Evolutionary conservation across 495 filamentous ascomycete species (phyloP), one percentile per base, ranked within the genome.

Genomic region (Podospora comata): DNA sequence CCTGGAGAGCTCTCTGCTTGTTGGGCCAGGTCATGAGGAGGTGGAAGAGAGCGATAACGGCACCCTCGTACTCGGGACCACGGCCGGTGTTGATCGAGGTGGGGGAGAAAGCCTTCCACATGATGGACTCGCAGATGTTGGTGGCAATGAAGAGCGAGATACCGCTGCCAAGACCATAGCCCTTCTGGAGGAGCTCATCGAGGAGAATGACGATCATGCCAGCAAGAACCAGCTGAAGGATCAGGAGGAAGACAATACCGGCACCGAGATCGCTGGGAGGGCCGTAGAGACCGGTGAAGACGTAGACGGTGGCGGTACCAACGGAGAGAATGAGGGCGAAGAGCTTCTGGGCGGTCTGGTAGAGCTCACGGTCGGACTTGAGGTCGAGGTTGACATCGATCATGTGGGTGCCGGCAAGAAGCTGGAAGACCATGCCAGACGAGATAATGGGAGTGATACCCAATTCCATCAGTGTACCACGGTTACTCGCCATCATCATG

Each of bases 111-210:
- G 96, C 96, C 85, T 97, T 97, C 96, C 96, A 99, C 80, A 99
- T 89, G 79, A 99, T 99, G 44, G 93, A 97, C 83, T 99, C 96
- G 90, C 96, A 99, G 83, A 99, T 98, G 87, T 98, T 98, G 84
- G 96, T 99, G 65, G 96, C 96, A 78, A 99, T 99, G 88, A 99
- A 99, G 65, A 99, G 90, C 58, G 93, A 97, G 80, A 99, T 99
- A 82, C 96, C 96, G 79, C 91, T 94, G 78, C 95, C 96, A 66
- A 99, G 89, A 79, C 96, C 96, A 76, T 99, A 99, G 65, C 96
- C 95, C 87, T 99, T 99, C 85, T 98, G 96, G 74, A 99, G 89
- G 65, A 99, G 89, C 85, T 99, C 96, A 77, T 99, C 96, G 68
- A 99, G 91, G 64, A 99, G 92, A 81, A 99, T 97, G 82, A 98